Conservation (phyloP, 192 early-diverging fungal species). For the Phlyctochytrium arcticum region DNA sequence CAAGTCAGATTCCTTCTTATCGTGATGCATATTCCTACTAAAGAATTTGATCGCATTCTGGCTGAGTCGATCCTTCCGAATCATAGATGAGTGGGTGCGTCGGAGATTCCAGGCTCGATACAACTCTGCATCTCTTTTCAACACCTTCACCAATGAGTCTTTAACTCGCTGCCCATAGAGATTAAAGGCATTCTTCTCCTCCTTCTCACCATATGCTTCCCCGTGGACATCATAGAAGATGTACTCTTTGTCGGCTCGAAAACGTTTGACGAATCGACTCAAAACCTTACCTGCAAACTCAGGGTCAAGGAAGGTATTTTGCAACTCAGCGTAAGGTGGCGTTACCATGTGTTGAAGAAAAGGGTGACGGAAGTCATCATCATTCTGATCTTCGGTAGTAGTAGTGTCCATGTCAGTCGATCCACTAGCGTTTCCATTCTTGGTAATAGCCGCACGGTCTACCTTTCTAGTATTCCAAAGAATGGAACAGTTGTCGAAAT, state of each 20-base stretch:
- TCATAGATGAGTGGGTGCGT: not conserved
- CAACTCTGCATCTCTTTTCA: not conserved
- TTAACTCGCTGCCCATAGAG: not conserved
- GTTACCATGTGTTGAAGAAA: not conserved
- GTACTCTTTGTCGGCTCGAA: not conserved
- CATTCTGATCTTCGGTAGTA: not conserved
- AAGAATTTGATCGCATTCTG: not conserved
- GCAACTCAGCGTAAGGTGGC: not conserved
- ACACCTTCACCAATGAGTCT: not conserved
- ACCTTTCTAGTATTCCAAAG: not conserved
- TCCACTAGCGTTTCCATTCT: not conserved
- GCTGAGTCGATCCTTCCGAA: not conserved
- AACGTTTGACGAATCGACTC: not conserved
- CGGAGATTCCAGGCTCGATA: not conserved
- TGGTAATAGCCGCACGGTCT: not conserved
- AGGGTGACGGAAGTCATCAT: not conserved
- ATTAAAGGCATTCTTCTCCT: not conserved
- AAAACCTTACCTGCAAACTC: not conserved
- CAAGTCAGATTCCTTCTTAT: not conserved
- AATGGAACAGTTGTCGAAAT: not conserved
- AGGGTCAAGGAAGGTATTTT: not conserved
- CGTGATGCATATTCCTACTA: not conserved
- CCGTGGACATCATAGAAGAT: not conserved
- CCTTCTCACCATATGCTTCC: not conserved
- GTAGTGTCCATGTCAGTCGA: too few species aligned